A percentile compares a stretch with the other conserved stretches of the same genome.
Conservation (phyloP, 441 rosid species). For the Gossypium laxum region DNA sequence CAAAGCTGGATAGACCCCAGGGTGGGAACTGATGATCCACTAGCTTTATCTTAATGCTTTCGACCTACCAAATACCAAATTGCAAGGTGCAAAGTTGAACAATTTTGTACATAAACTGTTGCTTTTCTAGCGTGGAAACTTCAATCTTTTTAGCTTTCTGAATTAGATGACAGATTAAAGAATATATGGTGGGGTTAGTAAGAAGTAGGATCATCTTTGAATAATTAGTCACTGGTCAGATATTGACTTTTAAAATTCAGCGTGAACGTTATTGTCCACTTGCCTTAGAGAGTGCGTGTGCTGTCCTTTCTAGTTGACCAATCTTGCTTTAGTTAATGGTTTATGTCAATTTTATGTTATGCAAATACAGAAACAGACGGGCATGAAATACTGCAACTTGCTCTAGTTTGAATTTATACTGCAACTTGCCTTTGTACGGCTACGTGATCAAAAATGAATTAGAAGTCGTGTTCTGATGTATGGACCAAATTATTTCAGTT, state of each 20-base stretch:
- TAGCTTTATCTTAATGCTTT: background rate
- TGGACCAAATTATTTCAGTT: no score
- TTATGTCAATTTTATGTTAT: no score
- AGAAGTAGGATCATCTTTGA: background rate
- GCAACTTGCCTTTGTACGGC: no score
- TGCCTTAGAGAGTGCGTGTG: background rate
- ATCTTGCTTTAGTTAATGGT: no score
- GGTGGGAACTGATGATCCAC: background rate
- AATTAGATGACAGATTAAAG: background rate
- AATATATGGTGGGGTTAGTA: background rate
- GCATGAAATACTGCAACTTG: no score
- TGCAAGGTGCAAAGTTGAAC: background rate
- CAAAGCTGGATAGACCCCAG: background rate
- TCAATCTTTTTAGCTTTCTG: background rate
- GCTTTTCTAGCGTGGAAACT: background rate
- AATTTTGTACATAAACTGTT: background rate
- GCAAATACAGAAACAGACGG: no score
- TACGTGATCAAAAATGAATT: no score
- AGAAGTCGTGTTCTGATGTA: no score
- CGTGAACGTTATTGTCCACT: background rate
- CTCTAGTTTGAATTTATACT: no score
- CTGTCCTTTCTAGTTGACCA: background rate
- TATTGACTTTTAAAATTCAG: background rate
- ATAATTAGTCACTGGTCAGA: background rate
- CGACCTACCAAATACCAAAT: background rate